These are phyloP conservation scores for Apium graveolens DNA, from an alignment of 129 eudicot species.

Conservation along the genomic window DNA sequence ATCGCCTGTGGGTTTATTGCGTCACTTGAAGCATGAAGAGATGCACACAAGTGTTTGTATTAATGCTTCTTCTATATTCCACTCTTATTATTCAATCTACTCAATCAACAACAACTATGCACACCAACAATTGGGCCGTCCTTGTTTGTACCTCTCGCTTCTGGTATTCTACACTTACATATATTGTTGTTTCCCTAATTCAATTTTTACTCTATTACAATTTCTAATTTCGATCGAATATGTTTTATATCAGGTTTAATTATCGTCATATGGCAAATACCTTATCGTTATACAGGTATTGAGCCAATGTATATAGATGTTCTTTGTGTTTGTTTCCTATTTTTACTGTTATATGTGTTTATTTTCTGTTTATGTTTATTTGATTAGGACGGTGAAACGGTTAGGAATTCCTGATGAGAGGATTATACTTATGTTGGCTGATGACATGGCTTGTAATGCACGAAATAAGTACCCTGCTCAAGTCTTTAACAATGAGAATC, in stretches of 20 bases:
- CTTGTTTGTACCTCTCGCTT: conserved; percentile 95
- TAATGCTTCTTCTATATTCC: conserved; percentile 7
- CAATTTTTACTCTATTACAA: no score
- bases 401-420: conserved; percentile 98
- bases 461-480: conserved; percentile 97
- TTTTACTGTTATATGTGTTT: no score
- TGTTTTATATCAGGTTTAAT: conserved; percentile 59
- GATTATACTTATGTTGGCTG: conserved; percentile 96
- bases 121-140: conserved; percentile 97
- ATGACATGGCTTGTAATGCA: conserved; percentile 99
- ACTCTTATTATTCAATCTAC: neutral
- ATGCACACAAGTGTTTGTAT: neutral
- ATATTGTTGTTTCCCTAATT: no score
- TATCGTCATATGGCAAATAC: conserved; percentile 99
- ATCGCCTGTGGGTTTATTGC: no score
- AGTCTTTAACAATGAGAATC: conserved; percentile 97
- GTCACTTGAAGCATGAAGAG: conserved; percentile 1
- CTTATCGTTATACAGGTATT: conserved; percentile 80
- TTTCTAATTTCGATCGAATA: no score
- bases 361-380: neutral
- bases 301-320: neutral
- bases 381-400: conserved; percentile 80
- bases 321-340: neutral
- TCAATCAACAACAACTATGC: conserved; percentile 45
- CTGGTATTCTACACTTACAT: conserved; percentile 36